Conservation (phyloP, 2,329 filamentous ascomycete species). For the Phoma sp. region DNA sequence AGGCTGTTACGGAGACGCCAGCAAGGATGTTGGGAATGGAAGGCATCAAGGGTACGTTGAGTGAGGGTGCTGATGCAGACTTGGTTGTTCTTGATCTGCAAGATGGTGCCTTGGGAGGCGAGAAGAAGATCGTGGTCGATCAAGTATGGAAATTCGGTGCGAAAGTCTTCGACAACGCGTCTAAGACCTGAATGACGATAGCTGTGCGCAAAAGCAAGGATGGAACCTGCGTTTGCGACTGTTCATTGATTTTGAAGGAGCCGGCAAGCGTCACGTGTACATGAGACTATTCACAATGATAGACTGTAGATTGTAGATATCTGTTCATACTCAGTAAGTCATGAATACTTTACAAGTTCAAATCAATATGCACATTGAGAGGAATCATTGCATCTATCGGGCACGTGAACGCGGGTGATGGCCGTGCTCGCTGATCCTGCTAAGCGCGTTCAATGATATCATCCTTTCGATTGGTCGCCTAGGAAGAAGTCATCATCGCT, state of each 20-base stretch:
- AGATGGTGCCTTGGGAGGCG: constrained; percentile 51
- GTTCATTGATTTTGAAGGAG: not conserved
- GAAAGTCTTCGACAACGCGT: constrained; percentile 37
- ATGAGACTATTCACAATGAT: not conserved
- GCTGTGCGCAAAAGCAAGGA: not conserved
- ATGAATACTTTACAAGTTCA: not conserved
- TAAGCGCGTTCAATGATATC: constrained; percentile 36
- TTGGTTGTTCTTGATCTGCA: constrained; percentile 72
- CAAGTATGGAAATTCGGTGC: constrained; percentile 81
- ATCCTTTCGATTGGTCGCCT: constrained; percentile 20
- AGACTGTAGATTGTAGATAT: not conserved
- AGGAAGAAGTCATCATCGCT: constrained; percentile 5
- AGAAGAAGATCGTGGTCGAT: constrained; percentile 68
- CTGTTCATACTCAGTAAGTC: not conserved
- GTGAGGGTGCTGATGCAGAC: constrained; percentile 58
- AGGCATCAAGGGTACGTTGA: constrained; percentile 67
- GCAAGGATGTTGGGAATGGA: constrained; percentile 77
- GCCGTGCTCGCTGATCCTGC: constrained; percentile 13
- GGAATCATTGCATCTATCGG: too few species aligned
- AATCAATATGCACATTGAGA: not conserved
- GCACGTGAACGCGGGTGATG: constrained; percentile 20
- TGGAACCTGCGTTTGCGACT: not conserved
- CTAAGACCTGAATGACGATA: not conserved
- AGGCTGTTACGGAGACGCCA: constrained; percentile 77
- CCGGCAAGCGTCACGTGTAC: not conserved